Evolutionary conservation across 495 filamentous ascomycete genomes (phyloP), one percentile per base, ranked within the genome.

Genomic region (Podospora bellae-mahoneyi): DNA sequence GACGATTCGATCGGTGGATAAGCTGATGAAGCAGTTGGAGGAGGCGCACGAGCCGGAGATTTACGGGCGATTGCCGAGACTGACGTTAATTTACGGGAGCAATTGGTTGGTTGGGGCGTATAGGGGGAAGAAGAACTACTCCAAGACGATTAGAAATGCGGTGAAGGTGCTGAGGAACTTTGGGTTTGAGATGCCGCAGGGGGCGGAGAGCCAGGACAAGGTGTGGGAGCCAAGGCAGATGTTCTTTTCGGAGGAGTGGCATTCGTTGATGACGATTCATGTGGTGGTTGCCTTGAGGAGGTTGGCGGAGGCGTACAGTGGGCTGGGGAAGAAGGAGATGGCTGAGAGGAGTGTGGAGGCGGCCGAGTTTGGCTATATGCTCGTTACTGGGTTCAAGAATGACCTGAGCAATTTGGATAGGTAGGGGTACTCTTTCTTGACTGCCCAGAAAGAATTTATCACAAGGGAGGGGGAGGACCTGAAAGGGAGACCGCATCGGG

Each of bases 91-190:
- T n/a, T 80, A 80, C 60, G 79, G 80, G 34, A 74, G 68, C 19
- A 78, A 82, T 60, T 83, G 78, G 75, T 69, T 82, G 3, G 73
- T 76, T n/a, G 76, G 74, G 65, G 80, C 80, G 54, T 73, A 79
- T 68, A 69, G 76, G 1, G 70, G 72, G 16, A 64, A 71, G 13
- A 79, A 79, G 71, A 81, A 83, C 69, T 67, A 73, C 26, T 68
- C 68, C 19, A 83, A 80, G 70, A 79, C 74, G 62, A 62, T 77
- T 57, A 78, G 73, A 64, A 78, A 78, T 39, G 73, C 73, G 15
- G 57, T 71, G 15, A 74, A 78, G 64, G 74, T 81, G 63, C 64
- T 83, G 61, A 67, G 79, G 54, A 82, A 82, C 65, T 83, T 83
- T 71, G 81, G 80, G 9, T 80, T 82, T 65, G n/a, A 69, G 18